Base-by-base conservation (phyloP, 768 basidiomycete genomes). In the Phanerochaete carnosa region DNA sequence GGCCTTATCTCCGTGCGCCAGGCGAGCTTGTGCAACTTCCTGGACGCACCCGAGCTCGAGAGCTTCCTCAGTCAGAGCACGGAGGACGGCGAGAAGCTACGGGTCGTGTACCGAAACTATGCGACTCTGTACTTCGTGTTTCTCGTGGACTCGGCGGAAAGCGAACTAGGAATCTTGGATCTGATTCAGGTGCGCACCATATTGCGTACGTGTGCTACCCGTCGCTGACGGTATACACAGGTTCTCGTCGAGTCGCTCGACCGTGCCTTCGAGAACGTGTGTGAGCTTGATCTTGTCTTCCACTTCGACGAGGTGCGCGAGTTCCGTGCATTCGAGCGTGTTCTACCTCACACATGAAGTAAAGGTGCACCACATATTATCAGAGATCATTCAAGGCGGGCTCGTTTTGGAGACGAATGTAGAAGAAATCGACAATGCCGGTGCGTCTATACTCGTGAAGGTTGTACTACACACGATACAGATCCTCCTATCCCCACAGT, bases 221-320 rank as follows among this genome's bases (percentile, higher is more conserved):
- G 9, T 19, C n/a, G 47, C 19, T 29, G 54, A 58, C 65, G 49
- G 16, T 32, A 49, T 61, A 3, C 60, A 11, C 63, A 95, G 95
- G 97, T 99, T 19, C 94, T 99, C 69, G 97, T 99, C 60, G 97
- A 99, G 77, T 89, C 93, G 2, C 81, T 99, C 35, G 97, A 99
- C 74, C 81, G 94, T 37, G 88, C 94, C 16, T 99, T 98, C 70
- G 94, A 97, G 78, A 98, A 98, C 69, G 97, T 99, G 0, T 98
- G 97, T 75, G 97, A 99, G 73, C 79, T 99, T 47, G 97, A 99
- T 73, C 82, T 99, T 13, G 95, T 99, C 54, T 99, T 98, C 73
- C 95, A 98, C 73, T 99, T 98, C 69, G 97, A 98, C 72, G 95
- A 98, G 81, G 95, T 93, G 65, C 32, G 81, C 65, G 11, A 13